These are phyloP conservation scores for Aspergillus ustus DNA, from an alignment of 2,329 filamentous ascomycete genomes.

Conservation along the genomic window DNA sequence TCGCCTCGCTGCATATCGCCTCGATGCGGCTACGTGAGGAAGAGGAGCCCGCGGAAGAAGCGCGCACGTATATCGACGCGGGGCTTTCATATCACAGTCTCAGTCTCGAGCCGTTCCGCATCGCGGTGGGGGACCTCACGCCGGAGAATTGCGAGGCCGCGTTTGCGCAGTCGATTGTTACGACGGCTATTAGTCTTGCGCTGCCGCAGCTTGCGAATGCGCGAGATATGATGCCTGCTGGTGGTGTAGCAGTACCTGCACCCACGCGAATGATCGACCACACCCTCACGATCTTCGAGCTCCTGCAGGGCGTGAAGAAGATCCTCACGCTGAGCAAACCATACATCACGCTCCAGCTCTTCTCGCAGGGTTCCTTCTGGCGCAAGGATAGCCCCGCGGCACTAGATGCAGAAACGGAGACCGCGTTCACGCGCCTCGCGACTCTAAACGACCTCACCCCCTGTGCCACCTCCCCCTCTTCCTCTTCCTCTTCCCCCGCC, in stretches of 20 bases:
- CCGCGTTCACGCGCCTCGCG: constrained; percentile 25
- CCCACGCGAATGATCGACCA: constrained; percentile 28
- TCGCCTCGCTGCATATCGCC: constrained; percentile 43
- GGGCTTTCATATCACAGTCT: constrained; percentile 33
- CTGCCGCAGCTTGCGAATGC: constrained; percentile 23
- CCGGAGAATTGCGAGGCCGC: constrained; percentile 35
- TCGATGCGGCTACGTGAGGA: constrained; percentile 22
- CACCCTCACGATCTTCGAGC: constrained; percentile 31
- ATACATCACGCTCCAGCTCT: constrained; percentile 55
- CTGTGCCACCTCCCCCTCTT: too few relatives aligned
- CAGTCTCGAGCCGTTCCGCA: constrained; percentile 33
- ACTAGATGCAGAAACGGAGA: constrained; percentile 26
- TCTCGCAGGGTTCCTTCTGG: constrained; percentile 55
- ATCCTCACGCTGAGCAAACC: constrained; percentile 26
- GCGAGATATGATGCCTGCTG: not conserved
- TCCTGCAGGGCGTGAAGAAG: constrained; percentile 35
- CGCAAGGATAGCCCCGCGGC: constrained; percentile 35
- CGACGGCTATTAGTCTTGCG: constrained; percentile 32
- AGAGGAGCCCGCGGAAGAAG: constrained; percentile 12
- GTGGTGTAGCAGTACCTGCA: too few relatives aligned
- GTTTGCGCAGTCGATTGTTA: constrained; percentile 35
- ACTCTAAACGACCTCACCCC: not conserved
- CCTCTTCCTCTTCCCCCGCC: too few relatives aligned
- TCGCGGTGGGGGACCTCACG: constrained; percentile 31
- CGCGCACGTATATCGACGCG: constrained; percentile 29